phyloP scores from a whole-genome alignment of 176 grass and related monocot species.

The Aechmea fasciata region DNA sequence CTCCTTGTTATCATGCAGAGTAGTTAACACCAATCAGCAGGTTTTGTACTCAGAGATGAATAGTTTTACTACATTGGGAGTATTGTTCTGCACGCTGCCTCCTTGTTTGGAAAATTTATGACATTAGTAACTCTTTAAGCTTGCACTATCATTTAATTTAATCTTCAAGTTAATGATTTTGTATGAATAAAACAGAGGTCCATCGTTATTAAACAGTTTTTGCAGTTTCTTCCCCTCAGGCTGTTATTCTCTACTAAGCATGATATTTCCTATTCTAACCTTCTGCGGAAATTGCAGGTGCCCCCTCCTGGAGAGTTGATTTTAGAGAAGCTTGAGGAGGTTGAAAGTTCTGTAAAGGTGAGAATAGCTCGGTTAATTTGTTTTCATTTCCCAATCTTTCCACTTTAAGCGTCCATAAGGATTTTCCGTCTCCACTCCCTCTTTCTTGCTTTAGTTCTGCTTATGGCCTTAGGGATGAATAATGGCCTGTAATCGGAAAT shows the following conservation, averaged over 20 bases:
- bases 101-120: too few relatives aligned
- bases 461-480: neutral
- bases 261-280: neutral
- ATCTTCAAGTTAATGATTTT: too few relatives aligned
- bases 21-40: neutral
- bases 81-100: too few relatives aligned
- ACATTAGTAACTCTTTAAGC: too few relatives aligned
- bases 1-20: neutral
- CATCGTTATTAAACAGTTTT: too few relatives aligned
- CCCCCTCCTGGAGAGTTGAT: slow-evolving; percentile 34
- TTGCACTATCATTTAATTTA: too few relatives aligned
- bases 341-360: slow-evolving; percentile 51
- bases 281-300: slow-evolving; percentile 27
- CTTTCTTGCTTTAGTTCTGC: neutral
- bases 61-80: too few relatives aligned
- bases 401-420: neutral
- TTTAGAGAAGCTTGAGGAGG: slow-evolving; percentile 52
- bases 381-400: neutral
- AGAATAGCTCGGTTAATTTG: neutral
- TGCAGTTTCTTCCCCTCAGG: too few relatives aligned
- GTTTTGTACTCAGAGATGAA: slow-evolving; percentile 2
- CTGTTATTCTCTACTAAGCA: neutral
- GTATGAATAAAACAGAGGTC: too few relatives aligned
- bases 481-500: neutral
- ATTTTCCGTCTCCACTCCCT: neutral